Base-by-base conservation (phyloP, 768 basidiomycete species). In the Leccinum uliginosum region DNA sequence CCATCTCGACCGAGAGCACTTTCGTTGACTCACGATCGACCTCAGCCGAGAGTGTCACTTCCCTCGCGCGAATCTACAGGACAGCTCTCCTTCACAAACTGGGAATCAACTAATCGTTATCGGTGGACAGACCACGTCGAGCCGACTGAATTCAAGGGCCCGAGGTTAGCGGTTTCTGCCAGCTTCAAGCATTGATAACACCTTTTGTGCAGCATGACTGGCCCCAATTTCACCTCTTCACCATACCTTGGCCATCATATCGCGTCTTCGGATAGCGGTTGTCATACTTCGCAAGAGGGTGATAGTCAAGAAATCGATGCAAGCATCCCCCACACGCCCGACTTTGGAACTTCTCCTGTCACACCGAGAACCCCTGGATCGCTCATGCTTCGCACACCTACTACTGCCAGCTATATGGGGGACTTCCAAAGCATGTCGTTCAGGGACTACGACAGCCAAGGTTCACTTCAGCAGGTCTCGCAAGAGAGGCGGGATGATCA, bases 351-450 rank as follows among this genome's bases (percentile, higher is more conserved):
- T 61, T 81, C 79, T 17, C 80, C 80, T 30, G 70, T 79, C 49
- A 84, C 79, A 3, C 81, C 81, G 9, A 78, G 75, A 63, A 81
- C 78, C 8, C 74, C 79, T 35, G 78, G 74, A 29, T 76, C 79
- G 12, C 65, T 74, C 30, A 80, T 79, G 64, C 81, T 80, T 54
- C 67, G 71, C 46, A 82, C 84, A 24, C 85, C 79, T 2, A 77
- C 76, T 12, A 77, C 70, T 46, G 66, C 64, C 48, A 74, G 68
- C 40, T 71, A 73, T 57, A 60, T 66, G 58, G 70, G 65, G n/a
- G 74, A 73, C 58, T 63, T 73, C 47, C 72, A 68, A 55, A 66
- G 62, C 46, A 54, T 67, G 60, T 57, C 69, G 50, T 67, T 65
- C 47, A 65, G 50, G 51, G 63, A 62, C 45, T 61, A 58, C 15